Base-by-base conservation (phyloP, 1,284 basidiomycete genomes). In the Austroboletus niveus region DNA sequence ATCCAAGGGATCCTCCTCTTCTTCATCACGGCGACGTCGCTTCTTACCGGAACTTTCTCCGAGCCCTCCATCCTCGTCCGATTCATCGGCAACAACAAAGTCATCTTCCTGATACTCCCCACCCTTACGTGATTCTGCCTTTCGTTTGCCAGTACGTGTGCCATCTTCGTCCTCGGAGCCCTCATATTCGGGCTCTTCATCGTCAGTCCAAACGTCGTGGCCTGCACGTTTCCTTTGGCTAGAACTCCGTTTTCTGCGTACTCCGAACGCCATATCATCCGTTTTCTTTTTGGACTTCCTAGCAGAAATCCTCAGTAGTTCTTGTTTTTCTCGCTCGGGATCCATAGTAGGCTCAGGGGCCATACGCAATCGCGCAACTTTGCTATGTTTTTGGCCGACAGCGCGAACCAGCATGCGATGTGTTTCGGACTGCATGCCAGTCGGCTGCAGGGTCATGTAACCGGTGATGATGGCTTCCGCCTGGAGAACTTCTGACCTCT, bases 351-450 rank as follows among this genome's bases (percentile, higher is more conserved):
- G 87, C 42, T 89, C 87, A 15, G 84, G 82, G 15, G 81, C 88
- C 78, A 89, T 85, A 54, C 80, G 84, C 60, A 89, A 74, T 53
- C 87, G 82, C 24, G 85, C 87, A 51, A 88, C 82, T 67, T 87
- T 91, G 69, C 76, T 85, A 69, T 94, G 89, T 64, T 89, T 86
- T 63, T 91, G 88, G 29, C 88, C 88, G 8, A 95, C 89, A 17
- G 89, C 87, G 49, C 88, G 87, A 7, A 94, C 94, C 42, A 95
- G 79, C 78, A 89, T 87, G 49, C 87, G 82, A 69, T 96, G 93
- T 29, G 92, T 92, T 65, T 92, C 87, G 10, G 89, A 92, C 63
- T 92, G 87, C 82, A 95, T 91, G 55, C 89, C 88, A 9, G 90
- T 91, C 0, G 93, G 94, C 10, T 88, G 85, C 57, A 96, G 77